These are phyloP conservation scores for Penicillium sp. DNA, from an alignment of 2,329 filamentous ascomycete genomes.

Conservation along the genomic window DNA sequence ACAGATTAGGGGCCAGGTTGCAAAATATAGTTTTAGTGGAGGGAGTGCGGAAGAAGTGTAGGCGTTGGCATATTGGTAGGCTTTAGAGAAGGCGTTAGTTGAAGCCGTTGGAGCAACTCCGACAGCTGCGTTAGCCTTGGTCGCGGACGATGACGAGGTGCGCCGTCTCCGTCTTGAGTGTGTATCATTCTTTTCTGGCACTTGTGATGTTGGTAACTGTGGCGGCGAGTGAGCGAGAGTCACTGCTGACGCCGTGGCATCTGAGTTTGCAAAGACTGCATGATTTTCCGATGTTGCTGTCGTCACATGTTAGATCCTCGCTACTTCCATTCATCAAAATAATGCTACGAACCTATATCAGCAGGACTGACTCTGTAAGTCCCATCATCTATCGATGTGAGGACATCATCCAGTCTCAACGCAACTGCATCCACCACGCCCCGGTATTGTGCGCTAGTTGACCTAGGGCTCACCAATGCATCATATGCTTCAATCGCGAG, in stretches of 20 bases:
- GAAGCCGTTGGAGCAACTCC: slow-evolving; percentile 17
- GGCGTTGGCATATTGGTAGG: slow-evolving; percentile 74
- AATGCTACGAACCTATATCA: slow-evolving; percentile 5
- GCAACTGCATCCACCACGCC: slow-evolving; percentile 10
- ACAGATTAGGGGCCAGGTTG: slow-evolving; percentile 72
- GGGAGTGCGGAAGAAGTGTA: slow-evolving; percentile 65
- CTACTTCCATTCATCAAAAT: not conserved
- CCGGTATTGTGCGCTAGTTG: slow-evolving; percentile 7
- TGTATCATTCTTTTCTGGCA: not conserved
- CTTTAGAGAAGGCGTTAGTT: slow-evolving; percentile 65
- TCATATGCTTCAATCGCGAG: slow-evolving; percentile 11
- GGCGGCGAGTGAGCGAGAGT: not conserved
- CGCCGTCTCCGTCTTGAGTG: not conserved
- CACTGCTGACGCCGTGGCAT: not conserved
- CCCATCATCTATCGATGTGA: slow-evolving; percentile 14
- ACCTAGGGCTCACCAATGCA: not conserved
- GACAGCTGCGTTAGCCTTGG: slow-evolving; percentile 7
- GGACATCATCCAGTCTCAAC: slow-evolving; percentile 8
- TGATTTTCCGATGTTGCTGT: slow-evolving; percentile 1
- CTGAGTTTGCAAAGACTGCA: not conserved
- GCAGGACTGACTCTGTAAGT: slow-evolving; percentile 3
- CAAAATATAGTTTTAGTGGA: slow-evolving; percentile 65
- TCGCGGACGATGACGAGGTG: not conserved
- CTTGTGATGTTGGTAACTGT: not conserved
- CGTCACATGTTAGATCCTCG: not conserved